Conservation (phyloP, 345 rosid genomes). For the Combretum micranthum region DNA sequence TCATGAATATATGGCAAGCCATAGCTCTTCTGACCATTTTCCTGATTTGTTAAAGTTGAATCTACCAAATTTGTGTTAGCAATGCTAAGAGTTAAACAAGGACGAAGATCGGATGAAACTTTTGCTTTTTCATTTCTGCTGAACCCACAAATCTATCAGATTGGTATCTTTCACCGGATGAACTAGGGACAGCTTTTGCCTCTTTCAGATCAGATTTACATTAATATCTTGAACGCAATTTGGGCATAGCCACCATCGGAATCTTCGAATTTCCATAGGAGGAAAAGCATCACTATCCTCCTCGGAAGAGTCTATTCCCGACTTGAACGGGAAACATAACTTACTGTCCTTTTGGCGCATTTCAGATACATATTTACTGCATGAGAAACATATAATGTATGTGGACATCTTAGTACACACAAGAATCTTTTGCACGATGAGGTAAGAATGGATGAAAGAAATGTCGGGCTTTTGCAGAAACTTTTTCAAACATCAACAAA, state of each 20-base stretch:
- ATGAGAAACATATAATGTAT: slow-evolving; percentile 2
- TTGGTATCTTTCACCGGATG: slow-evolving; percentile 4
- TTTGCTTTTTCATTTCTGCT: slow-evolving; percentile 9
- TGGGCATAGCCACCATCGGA: slow-evolving; percentile 18
- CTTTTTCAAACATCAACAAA: no score
- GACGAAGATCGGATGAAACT: slow-evolving; percentile 6
- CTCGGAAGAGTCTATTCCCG: background rate
- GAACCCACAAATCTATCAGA: slow-evolving; percentile 6
- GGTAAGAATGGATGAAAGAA: background rate
- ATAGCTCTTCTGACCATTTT: background rate
- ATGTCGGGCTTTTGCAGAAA: background rate
- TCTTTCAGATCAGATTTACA: slow-evolving; percentile 1
- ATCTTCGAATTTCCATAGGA: slow-evolving; percentile 14
- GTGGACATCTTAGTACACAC: background rate
- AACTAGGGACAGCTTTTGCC: slow-evolving; percentile 3
- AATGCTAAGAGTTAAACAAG: slow-evolving; percentile 3
- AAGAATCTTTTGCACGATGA: background rate
- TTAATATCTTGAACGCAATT: slow-evolving; percentile 10
- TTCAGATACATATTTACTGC: slow-evolving; percentile 21
- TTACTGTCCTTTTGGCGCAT: slow-evolving; percentile 15
- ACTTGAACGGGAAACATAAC: slow-evolving; percentile 13
- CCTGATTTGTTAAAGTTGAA: slow-evolving; percentile 4
- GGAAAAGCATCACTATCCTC: slow-evolving; percentile 11
- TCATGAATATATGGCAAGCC: slow-evolving; percentile 1
- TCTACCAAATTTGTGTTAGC: slow-evolving; percentile 3